Base-by-base conservation (phyloP, 495 filamentous ascomycete genomes). In the Penicillium coffeae region DNA sequence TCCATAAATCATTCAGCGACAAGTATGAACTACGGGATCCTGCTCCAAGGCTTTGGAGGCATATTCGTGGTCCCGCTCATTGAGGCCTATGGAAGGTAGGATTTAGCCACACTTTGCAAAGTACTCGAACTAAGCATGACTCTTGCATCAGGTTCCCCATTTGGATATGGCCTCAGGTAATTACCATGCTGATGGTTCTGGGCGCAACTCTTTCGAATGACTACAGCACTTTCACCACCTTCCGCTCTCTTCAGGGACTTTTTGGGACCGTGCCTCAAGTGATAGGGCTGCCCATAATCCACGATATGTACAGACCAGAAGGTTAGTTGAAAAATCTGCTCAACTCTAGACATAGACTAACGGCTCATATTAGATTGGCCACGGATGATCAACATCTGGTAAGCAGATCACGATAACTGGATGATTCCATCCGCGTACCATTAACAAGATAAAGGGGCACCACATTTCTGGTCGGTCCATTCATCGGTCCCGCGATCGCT, bases 201-300 rank as follows among this genome's bases (percentile, higher is more conserved):
- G 72, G 70, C 9, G 72, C 74, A 3, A 69, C 74, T 0, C 60
- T 73, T 1, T 70, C 76, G 6, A 62, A 68, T 12, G 58, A 63
- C 37, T 80, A 69, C 47, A 60, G 64, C 2, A 60, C 64, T 20
- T 80, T 79, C 52, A 79, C 75, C 0, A 60, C 67, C 8, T 72
- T 71, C 47, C 73, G 77, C 13, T 70, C 75, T n/a, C 63, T 81
- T 15, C 78, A 80, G 48, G 76, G 75, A 13, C 67, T 79, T 22
- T 70, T 78, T 51, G 68, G 62, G 1, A 71, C 73, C 7, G 61
- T 72, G 13, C 70, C 72, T 0, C 74, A 75, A 49, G 69, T 73
- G 3, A 68, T 75, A 37, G 74, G 74, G 8, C 56, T 77, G 5
- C 64, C 64, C 9, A 69, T 74, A 10, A 68, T 76, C 34, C 63